phyloP scores from a whole-genome alignment of 2,329 filamentous ascomycete genomes.

The Xylariomycetidae sp. region DNA sequence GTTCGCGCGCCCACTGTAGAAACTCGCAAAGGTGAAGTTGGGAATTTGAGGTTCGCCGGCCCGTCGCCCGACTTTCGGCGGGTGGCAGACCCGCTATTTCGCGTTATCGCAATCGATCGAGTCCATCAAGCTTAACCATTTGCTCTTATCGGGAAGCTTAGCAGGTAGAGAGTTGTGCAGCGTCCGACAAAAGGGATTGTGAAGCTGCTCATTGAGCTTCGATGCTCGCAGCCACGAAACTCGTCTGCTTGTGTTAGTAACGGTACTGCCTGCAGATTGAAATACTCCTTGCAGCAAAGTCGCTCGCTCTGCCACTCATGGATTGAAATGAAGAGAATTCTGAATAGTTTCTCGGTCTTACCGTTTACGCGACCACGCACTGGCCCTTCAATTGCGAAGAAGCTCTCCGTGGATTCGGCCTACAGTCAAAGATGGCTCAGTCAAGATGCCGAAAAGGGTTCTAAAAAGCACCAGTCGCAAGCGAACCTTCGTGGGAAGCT shows the following conservation, averaged over 20 bases:
- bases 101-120: no score
- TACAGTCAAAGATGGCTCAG: background rate
- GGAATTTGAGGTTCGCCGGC: no score
- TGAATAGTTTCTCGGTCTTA: constrained; percentile 15
- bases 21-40: no score
- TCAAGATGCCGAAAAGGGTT: no score
- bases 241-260: constrained; percentile 4
- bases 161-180: no score
- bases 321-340: constrained; percentile 25
- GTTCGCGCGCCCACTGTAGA: no score
- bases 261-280: no score
- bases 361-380: constrained; percentile 15
- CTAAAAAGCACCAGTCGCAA: background rate
- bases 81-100: no score
- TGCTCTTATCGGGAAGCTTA: no score
- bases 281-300: no score
- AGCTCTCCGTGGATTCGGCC: background rate
- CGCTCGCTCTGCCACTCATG: constrained; percentile 17
- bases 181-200: background rate
- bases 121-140: no score
- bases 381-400: constrained; percentile 11
- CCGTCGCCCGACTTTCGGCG: no score
- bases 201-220: background rate
- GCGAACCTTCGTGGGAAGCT: constrained; percentile 4
- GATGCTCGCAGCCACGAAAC: background rate